Evolutionary conservation across 2,329 filamentous ascomycete genomes (phyloP), one percentile per base, ranked within the genome.

Genomic region (Cercospora canescens): DNA sequence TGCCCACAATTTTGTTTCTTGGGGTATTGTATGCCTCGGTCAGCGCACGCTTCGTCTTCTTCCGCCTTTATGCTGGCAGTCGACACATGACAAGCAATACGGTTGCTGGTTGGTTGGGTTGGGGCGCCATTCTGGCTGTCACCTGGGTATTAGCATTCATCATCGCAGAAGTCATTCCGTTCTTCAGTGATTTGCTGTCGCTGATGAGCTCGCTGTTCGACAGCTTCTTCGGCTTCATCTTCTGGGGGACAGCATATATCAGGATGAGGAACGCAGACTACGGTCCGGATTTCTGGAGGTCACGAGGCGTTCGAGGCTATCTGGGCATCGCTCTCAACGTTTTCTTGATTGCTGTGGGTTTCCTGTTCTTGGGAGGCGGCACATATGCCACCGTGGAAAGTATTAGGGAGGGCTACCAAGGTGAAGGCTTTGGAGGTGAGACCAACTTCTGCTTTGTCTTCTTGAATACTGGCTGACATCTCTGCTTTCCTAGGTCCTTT

Each of bases 211-310:
- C 92, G 4, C 86, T 97, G 1, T 97, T 97, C 76, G 93, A 97
- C 80, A 94, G 91, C 62, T 94, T 93, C 84, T 94, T 94, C 74
- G 94, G 94, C 26, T 97, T 97, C 83, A 96, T 97, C 75, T 97
- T 97, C 83, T 97, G 91, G 91, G 91, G 90, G 12, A 86, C 92
- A 1, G 91, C 91, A 0, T 94, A 92, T 75, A 86, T 93, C 74
- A 86, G 90, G 63, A 92, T 94, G 90, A 85, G 91, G 56, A 81
- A 81, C 21, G 89, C 86, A 1, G 89, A 92, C 69, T 84, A 87
- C 37, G 83, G 85, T 6, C 75, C 84, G 2, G 79, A 82, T 0
- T 83, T 86, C 34, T 83, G 85, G 59, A 84, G 82, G 68, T 81
- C 80, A 1, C 81, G 86, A 35, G 87, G 85, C 56, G 73, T 88